phyloP scores from a whole-genome alignment of 2,329 filamentous ascomycete species.

The Colletotrichum magnum region DNA sequence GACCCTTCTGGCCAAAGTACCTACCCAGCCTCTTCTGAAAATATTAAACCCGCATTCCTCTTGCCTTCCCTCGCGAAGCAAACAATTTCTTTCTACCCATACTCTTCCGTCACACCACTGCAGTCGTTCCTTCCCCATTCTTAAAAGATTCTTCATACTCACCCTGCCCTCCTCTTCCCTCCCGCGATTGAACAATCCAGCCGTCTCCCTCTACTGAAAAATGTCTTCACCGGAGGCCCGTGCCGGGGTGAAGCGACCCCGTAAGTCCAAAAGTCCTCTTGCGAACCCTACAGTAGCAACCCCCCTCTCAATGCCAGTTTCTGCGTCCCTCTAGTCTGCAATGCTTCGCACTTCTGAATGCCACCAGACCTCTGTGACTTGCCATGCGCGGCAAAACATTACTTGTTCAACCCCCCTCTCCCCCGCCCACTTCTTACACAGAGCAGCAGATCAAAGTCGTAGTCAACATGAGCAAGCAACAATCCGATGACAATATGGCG shows the following conservation, averaged over 20 bases:
- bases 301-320: slow-evolving; percentile 6
- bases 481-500: slow-evolving; percentile 18
- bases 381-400: too few species aligned
- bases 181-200: too few species aligned
- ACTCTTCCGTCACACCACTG: neutral
- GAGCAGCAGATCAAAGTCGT: too few species aligned
- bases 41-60: neutral
- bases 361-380: too few species aligned
- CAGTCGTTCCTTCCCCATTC: neutral
- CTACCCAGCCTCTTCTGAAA: neutral
- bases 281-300: neutral
- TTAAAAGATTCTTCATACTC: neutral
- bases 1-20: neutral
- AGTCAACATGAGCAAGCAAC: slow-evolving; percentile 5
- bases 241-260: slow-evolving; percentile 59
- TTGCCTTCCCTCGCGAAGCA: neutral
- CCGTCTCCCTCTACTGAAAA: slow-evolving; percentile 1
- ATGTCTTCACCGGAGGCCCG: slow-evolving; percentile 59
- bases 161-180: neutral
- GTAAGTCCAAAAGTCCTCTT: slow-evolving; percentile 49
- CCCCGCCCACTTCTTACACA: too few species aligned
- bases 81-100: neutral
- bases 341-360: too few species aligned
- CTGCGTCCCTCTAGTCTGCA: neutral
- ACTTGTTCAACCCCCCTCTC: too few species aligned